Evolutionary conservation across 164 flowering plant genomes (phyloP), one percentile per base, ranked within the genome.

Genomic region (Magnolia changhungtana): DNA sequence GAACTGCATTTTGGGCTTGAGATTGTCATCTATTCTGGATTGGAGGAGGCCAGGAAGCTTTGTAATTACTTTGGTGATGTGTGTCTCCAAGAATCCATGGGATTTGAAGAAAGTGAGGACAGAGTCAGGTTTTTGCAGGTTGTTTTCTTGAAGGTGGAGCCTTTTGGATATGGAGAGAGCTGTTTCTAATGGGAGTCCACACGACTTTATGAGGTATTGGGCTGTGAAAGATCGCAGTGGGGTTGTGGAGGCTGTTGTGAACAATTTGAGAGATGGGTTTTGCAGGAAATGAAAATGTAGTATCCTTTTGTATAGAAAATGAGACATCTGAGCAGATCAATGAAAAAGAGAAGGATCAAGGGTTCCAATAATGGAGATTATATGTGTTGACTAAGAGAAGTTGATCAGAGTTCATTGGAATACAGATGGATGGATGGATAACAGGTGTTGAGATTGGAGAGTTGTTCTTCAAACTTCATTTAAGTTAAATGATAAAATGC

Each of bases 181-280:
- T 49, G 69, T 31, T 31, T 69, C 73, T 11, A 16, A 58, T 27
- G 73, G 20, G 16, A 76, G 51, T 10, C 78, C 68, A 11, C 78
- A 76, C 9, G 73, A 69, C 69, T 69, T 23, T 19, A 76, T 69
- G 68, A 76, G 78, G 67, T 69, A 76, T 27, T 24, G 7, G 24
- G 69, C 29, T 0, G 68, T 69, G 37, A 37, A 18, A 59, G 78
- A 76, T 20, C 58, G 73, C 5, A n/a, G 13, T 4, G 8, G 1
- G 52, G 78, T 14, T 20, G 27, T 31, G 49, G 52, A 21, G 45
- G 49, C n/a, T n/a, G 19, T 37, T 6, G 71, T 67, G 45, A 75
- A 50, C 7, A 66, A 68, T 67, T 50, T 50, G 77, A 51, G 45
- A 65, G 2, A 64, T 27, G 31, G 71, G 72, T 24, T 55, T 27